Evolutionary conservation across 345 rosid genomes (phyloP), one percentile per base, ranked within the genome.

Genomic region (Heritiera fomes): DNA sequence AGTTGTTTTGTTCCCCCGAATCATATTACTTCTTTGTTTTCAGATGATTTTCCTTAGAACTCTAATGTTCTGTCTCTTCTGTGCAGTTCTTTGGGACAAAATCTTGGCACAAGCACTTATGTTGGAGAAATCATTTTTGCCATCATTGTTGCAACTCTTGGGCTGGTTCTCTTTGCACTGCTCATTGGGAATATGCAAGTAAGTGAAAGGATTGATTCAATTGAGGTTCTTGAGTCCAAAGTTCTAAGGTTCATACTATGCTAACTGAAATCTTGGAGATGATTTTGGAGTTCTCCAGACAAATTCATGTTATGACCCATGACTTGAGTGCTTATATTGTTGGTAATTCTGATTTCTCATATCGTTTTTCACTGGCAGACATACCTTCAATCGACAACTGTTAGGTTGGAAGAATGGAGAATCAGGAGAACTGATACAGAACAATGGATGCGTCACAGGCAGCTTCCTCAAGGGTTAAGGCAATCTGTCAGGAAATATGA

Each of bases 181-280:
- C 98, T 95, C 43, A 95, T 95, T 73, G 99, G 99, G 55, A 95
- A 95, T 80, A 92, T 92, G 99, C 98, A 92, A 78, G 98, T 92
- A 81, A 87, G 91, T 56, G 32, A 46, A 28, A 69, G 6, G 56
- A 18, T 23, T 20, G 73, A 46, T 20, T 5, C 12, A 8, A 23
- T 23, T 23, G 0, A 23, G 28, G 28, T 13, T 49, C 4, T 49
- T 12, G 52, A 49, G 53, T 2, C 53, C 53, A 49, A 49, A 49
- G 8, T 6, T 49, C 53, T 13, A 49, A 49, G 53, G 53, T 49
- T 52, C 56, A 3, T 4, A 52, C 6, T 3, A 52, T 52, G 56
- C 56, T 52, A 52, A 52, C 17, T 3, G 18, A 52, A 52, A 52
- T 52, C 56, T 14, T 52, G 6, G 56, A 52, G 14, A 52, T 52